Evolutionary conservation across 257 asterid species (phyloP).

Genomic region (Linaria vulgaris): DNA sequence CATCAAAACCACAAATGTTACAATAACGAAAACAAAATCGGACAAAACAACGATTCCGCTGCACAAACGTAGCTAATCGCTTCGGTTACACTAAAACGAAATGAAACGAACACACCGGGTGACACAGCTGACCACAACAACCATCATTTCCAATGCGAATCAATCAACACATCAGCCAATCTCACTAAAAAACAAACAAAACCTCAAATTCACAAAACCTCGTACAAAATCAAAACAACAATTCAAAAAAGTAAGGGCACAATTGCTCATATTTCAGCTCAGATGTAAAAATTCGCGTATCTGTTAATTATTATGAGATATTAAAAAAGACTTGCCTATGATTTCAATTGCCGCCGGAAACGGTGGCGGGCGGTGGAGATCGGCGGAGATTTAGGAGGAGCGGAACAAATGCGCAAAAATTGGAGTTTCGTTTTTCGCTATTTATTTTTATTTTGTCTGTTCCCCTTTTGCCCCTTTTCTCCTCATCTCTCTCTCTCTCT

Average conservation of each 20-base stretch:
- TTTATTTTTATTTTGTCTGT: too few relatives aligned
- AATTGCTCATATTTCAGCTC: constrained; percentile 4
- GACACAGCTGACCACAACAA: constrained; percentile 20
- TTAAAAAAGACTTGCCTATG: constrained; percentile 3
- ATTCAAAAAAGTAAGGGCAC: neutral
- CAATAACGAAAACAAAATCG: neutral
- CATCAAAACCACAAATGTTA: neutral
- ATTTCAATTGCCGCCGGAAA: neutral
- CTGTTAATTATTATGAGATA: neutral
- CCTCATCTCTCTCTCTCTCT: neutral
- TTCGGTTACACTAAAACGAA: constrained; percentile 24
- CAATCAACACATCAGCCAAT: neutral
- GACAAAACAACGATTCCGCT: neutral
- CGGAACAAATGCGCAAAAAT: constrained; percentile 23
- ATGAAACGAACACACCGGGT: constrained; percentile 7
- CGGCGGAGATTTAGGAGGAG: too few relatives aligned
- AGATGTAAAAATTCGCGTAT: neutral
- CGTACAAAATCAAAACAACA: constrained; percentile 5
- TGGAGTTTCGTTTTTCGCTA: neutral
- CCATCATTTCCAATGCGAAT: constrained; percentile 7
- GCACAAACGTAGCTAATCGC: constrained; percentile 7
- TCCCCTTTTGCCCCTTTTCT: neutral
- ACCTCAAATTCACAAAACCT: constrained; percentile 14
- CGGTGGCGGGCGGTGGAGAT: constrained; percentile 21
- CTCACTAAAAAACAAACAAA: neutral